Conservation (phyloP, 192 early-diverging fungal species). For the Geosiphon pyriformis region DNA sequence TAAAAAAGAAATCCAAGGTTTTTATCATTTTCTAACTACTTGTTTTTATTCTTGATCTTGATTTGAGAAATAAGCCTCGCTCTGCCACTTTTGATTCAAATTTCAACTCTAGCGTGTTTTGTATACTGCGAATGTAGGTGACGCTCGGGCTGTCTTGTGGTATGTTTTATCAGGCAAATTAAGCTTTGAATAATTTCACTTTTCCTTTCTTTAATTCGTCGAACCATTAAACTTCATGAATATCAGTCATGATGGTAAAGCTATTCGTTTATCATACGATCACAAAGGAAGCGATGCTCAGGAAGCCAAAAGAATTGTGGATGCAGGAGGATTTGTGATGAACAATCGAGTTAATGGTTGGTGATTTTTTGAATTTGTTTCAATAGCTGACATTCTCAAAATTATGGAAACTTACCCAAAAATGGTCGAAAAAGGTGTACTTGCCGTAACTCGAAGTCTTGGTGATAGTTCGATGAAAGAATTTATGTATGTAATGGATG, state of each 20-base stretch:
- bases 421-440: conserved; percentile 77
- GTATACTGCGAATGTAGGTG: conserved; percentile 95
- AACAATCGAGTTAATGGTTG: conserved; percentile 96
- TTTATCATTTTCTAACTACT: background rate
- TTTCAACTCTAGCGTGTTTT: conserved; percentile 65
- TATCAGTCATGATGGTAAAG: conserved; percentile 66
- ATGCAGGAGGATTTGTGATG: conserved; percentile 94
- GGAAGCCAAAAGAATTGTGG: conserved; percentile 87
- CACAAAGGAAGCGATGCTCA: conserved; percentile 92
- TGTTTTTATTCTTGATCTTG: background rate
- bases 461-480: conserved; percentile 97
- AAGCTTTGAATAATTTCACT: background rate
- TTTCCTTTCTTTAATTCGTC: too few relatives aligned
- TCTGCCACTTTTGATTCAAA: too few relatives aligned
- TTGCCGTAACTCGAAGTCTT: conserved; percentile 93
- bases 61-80: background rate
- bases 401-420: too few relatives aligned
- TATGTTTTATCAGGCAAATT: conserved; percentile 28
- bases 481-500: conserved; percentile 52
- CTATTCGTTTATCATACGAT: conserved; percentile 90
- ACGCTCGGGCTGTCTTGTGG: conserved; percentile 91
- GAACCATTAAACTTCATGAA: too few relatives aligned
- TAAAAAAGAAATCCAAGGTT: conserved; percentile 20
- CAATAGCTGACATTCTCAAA: too few relatives aligned
- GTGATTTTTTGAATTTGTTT: background rate